Percentiles rank a stretch among this genome's conserved stretches.
Evolutionary conservation across 2,329 filamentous ascomycete genomes (phyloP).

Genomic region (Amphichorda felina): DNA sequence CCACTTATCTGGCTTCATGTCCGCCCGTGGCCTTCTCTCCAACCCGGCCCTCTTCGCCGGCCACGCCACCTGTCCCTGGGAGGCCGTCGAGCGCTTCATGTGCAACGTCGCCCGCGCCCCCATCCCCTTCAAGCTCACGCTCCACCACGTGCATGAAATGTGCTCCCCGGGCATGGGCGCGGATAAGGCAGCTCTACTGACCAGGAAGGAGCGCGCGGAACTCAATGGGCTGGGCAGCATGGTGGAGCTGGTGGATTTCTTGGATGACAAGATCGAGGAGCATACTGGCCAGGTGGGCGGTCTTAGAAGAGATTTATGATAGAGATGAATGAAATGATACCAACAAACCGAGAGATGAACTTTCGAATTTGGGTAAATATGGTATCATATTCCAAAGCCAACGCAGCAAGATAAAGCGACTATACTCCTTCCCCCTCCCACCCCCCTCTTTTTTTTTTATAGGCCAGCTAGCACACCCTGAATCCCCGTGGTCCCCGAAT

Average conservation of each 20-base stretch:
- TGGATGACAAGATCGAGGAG: slow-evolving; percentile 36
- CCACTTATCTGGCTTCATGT: slow-evolving; percentile 53
- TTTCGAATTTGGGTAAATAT: too few species aligned
- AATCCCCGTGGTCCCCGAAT: slow-evolving; percentile 68
- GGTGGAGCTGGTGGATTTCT: slow-evolving; percentile 47
- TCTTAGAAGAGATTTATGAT: slow-evolving; percentile 20
- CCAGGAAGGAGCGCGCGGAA: slow-evolving; percentile 39
- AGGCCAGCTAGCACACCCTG: slow-evolving; percentile 68
- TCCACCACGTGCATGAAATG: slow-evolving; percentile 61
- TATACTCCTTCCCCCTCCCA: slow-evolving; percentile 1
- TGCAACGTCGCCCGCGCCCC: slow-evolving; percentile 42
- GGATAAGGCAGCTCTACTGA: slow-evolving; percentile 39
- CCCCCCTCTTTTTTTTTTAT: slow-evolving; percentile 13
- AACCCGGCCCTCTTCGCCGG: slow-evolving; percentile 57
- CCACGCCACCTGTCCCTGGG: slow-evolving; percentile 44
- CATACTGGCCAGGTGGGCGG: slow-evolving; percentile 17
- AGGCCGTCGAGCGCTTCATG: slow-evolving; percentile 52
- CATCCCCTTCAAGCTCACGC: slow-evolving; percentile 49
- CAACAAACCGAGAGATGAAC: too few species aligned
- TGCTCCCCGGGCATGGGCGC: slow-evolving; percentile 41
- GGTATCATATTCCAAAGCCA: slow-evolving; percentile 12
- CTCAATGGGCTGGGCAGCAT: slow-evolving; percentile 39
- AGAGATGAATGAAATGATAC: not conserved
- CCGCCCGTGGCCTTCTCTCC: slow-evolving; percentile 53
- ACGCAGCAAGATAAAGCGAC: slow-evolving; percentile 2